phyloP scores from a whole-genome alignment of 805 yeast species.

The Metschnikowia koreensis region DNA sequence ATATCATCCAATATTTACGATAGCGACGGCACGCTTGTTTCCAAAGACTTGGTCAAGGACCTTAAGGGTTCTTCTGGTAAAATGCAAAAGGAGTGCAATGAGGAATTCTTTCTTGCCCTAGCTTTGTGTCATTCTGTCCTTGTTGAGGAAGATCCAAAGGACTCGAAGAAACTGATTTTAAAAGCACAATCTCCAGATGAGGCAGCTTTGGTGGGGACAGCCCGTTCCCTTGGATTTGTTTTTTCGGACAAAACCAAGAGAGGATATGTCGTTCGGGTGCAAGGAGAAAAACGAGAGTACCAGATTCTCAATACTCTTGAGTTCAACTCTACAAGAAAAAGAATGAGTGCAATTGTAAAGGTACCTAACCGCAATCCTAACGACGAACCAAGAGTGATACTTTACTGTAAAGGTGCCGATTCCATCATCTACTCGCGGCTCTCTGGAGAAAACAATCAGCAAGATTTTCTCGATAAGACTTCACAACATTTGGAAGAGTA shows the following conservation, averaged over 20 bases:
- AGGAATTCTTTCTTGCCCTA: constrained; percentile 72
- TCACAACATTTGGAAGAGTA: constrained; percentile 73
- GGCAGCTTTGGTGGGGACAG: constrained; percentile 81
- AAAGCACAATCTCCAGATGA: constrained; percentile 88
- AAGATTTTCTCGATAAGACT: constrained; percentile 54
- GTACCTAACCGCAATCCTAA: constrained; percentile 47
- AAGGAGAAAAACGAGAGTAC: constrained; percentile 68
- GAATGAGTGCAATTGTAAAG: constrained; percentile 81
- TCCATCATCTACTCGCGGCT: constrained; percentile 72
- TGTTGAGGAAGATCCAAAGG: constrained; percentile 61
- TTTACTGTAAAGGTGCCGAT: constrained; percentile 85
- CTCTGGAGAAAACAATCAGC: constrained; percentile 43
- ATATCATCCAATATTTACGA: constrained; percentile 33
- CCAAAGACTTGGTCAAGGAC: constrained; percentile 65
- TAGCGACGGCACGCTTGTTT: constrained; percentile 67
- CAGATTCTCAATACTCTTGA: constrained; percentile 70
- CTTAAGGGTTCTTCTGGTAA: constrained; percentile 49
- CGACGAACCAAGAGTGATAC: constrained; percentile 49
- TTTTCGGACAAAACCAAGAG: constrained; percentile 64
- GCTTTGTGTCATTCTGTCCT: constrained; percentile 80
- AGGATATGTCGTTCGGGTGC: constrained; percentile 65
- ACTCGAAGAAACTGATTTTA: constrained; percentile 53
- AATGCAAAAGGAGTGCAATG: constrained; percentile 56
- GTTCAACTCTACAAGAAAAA: constrained; percentile 80
- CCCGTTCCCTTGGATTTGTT: constrained; percentile 71